phyloP scores from a whole-genome alignment of 1,139 yeast genomes.

The Sugiyamaella neomexicana region DNA sequence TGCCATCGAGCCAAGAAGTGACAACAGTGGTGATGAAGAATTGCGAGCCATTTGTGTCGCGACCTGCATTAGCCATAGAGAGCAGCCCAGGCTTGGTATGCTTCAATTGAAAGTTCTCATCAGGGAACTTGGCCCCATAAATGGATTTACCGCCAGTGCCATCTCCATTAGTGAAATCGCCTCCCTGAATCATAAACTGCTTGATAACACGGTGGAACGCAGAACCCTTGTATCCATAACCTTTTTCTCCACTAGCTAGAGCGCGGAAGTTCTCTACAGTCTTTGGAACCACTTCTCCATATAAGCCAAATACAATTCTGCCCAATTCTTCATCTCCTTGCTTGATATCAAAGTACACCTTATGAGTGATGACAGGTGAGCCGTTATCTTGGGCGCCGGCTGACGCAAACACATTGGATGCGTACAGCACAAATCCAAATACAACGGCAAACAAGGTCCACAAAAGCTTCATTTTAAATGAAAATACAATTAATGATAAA shows the following conservation, averaged over 20 bases:
- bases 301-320: constrained; percentile 73
- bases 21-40: constrained; percentile 92
- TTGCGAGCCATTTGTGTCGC: constrained; percentile 94
- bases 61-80: constrained; percentile 97
- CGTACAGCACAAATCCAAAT: constrained; percentile 27
- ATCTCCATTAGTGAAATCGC: constrained; percentile 89
- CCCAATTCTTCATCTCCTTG: constrained; percentile 75
- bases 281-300: constrained; percentile 88
- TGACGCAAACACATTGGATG: constrained; percentile 26
- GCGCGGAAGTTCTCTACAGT: constrained; percentile 79
- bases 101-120: constrained; percentile 80
- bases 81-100: constrained; percentile 74
- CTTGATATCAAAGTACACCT: constrained; percentile 82
- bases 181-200: constrained; percentile 95
- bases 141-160: constrained; percentile 97
- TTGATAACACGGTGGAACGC: constrained; percentile 94
- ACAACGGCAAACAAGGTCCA: constrained; percentile 33
- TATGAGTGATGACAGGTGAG: constrained; percentile 58
- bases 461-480: constrained; percentile 27
- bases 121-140: constrained; percentile 84
- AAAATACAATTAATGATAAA: too few species aligned
- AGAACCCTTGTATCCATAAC: constrained; percentile 79
- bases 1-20: constrained; percentile 90
- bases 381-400: constrained; percentile 20
- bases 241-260: constrained; percentile 75